Percentiles rank a stretch among this genome's conserved stretches.
phyloP scores from a whole-genome alignment of 202 grass and related monocot species.

The Carex arenaria region DNA sequence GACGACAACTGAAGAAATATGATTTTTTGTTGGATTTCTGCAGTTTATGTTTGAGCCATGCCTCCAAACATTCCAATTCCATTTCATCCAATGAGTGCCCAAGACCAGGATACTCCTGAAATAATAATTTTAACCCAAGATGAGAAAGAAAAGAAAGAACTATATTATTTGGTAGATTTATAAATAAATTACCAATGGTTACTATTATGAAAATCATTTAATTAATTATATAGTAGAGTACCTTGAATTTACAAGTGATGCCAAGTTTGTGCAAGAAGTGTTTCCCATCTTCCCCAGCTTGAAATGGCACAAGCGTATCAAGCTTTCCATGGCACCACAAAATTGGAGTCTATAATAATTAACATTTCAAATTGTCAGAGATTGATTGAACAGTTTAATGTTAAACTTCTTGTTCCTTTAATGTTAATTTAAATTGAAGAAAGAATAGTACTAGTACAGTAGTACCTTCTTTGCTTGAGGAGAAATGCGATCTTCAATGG shows the following conservation, averaged over 20 bases:
- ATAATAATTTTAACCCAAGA: neutral
- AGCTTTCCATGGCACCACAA: slow-evolving; percentile 48
- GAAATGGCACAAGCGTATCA: slow-evolving; percentile 34
- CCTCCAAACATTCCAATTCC: slow-evolving; percentile 40
- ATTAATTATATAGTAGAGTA: slow-evolving; percentile 6
- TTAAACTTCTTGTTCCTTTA: too few species aligned
- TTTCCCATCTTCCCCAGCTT: slow-evolving; percentile 39
- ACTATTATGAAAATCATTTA: too few species aligned
- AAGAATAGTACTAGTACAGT: too few species aligned
- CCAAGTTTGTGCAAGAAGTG: slow-evolving; percentile 37
- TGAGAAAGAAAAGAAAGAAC: neutral
- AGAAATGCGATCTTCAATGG: slow-evolving; percentile 31
- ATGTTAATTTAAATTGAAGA: too few species aligned
- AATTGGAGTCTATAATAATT: slow-evolving; percentile 41
- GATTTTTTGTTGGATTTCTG: neutral
- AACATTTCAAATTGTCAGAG: neutral
- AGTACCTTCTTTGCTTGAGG: slow-evolving; percentile 43
- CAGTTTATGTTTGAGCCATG: slow-evolving; percentile 21
- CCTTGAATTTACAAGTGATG: slow-evolving; percentile 51
- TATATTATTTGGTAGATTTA: neutral
- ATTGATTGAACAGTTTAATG: too few species aligned
- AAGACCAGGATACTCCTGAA: slow-evolving; percentile 35
- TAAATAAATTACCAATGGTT: too few species aligned
- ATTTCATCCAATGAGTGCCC: slow-evolving; percentile 39
- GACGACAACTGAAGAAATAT: neutral